Conservation (phyloP, 2,329 filamentous ascomycete genomes). For the Trichoderma hamatum region DNA sequence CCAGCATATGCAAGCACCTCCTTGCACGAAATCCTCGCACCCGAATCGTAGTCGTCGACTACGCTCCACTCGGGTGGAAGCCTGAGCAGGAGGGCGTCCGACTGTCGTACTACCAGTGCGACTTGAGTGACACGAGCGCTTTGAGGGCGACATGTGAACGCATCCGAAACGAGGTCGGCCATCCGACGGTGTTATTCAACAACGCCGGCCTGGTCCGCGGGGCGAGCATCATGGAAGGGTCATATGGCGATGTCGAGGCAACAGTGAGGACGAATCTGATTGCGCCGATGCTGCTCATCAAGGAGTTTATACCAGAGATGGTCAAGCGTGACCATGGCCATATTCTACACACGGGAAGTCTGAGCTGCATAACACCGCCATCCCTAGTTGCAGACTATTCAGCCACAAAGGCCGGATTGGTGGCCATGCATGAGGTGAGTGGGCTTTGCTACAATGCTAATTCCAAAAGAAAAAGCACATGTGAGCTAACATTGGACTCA, state of each 20-base stretch:
- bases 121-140: constrained; percentile 40
- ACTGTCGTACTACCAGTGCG: constrained; percentile 41
- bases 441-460: not conserved
- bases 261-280: constrained; percentile 54
- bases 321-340: constrained; percentile 62
- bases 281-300: constrained; percentile 59
- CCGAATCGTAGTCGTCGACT: constrained; percentile 42
- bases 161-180: constrained; percentile 40
- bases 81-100: constrained; percentile 25
- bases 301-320: constrained; percentile 65
- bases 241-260: constrained; percentile 36
- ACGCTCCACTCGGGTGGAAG: constrained; percentile 38
- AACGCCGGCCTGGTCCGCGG: constrained; percentile 41
- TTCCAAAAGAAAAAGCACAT: not conserved
- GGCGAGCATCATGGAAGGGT: constrained; percentile 36
- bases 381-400: constrained; percentile 63
- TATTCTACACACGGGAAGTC: constrained; percentile 63
- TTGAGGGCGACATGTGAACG: constrained; percentile 36
- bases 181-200: constrained; percentile 44
- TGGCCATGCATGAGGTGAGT: constrained; percentile 36
- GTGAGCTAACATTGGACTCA: not conserved
- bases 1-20: constrained; percentile 37
- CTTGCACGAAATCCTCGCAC: constrained; percentile 34
- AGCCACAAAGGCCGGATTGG: constrained; percentile 52
- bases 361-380: constrained; percentile 57